Evolutionary conservation across 116 monocot species (phyloP), one percentile per base, ranked within the genome.

Genomic region (Zostera marina): DNA sequence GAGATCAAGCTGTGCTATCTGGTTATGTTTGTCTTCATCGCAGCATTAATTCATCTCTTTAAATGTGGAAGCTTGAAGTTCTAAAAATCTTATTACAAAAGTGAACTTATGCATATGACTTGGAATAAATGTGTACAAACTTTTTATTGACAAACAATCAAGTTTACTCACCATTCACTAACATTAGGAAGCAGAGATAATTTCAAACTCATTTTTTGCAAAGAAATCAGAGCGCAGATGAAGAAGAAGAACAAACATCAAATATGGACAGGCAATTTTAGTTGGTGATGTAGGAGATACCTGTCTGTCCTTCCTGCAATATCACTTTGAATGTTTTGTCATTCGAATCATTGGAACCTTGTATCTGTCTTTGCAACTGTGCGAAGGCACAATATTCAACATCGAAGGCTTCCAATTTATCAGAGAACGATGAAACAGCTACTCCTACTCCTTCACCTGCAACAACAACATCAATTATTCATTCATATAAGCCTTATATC

Each of bases 381-480:
- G 71, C 56, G 47, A 53, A 76, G 4, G 73, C 93, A 53, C 84
- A 88, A 54, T 81, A 93, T 0, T 93, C 79, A 7, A 84, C 88
- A 7, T 84, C 75, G 42, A 53, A 81, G 15, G 80, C 79, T 23
- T 67, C 53, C 11, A 55, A 41, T 45, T 61, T 74, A 38, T 69
- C 44, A 52, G 72, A n/a, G 61, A 69, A 73, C 13, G 66, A 68
- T 41, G 81, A 63, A 24, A 81, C 67, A 0, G 84, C 67, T 21
- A 73, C 71, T 9, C 84, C 93, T 54, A 93, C 79, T 32, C 61
- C 76, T 66, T 93, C 93, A 47, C 81, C 93, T 93, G 45, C 42
- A 48, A 9, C 9, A 10, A 11, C 11, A 11, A 52, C 46, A 26
- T 46, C 4, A 51, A 19, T 41, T 17, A 6, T 19, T 13, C 16